These are phyloP conservation scores for Hermanozyma aechmeae DNA, from an alignment of 805 yeast genomes.

Conservation along the genomic window DNA sequence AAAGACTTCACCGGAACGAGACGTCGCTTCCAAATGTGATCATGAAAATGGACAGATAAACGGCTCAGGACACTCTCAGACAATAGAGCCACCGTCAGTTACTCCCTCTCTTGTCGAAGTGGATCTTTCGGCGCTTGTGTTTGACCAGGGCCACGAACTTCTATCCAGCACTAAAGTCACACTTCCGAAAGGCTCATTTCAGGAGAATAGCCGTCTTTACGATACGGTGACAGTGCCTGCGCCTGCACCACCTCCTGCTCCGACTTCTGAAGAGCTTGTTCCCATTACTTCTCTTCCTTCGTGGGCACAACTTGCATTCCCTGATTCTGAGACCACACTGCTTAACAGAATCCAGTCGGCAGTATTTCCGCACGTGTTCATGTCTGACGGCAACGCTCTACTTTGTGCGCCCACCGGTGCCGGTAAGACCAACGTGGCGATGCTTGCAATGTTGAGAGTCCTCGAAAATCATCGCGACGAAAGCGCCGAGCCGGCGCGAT, in stretches of 20 bases:
- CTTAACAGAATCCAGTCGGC: constrained; percentile 80
- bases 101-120: no score
- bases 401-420: constrained; percentile 99
- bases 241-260: constrained; percentile 37
- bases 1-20: constrained; percentile 2
- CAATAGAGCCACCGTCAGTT: constrained; percentile 4
- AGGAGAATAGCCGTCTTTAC: constrained; percentile 60
- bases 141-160: constrained; percentile 66
- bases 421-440: constrained; percentile 95
- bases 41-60: neutral
- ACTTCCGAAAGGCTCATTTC: constrained; percentile 79
- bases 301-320: constrained; percentile 78
- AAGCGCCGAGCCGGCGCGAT: constrained; percentile 42
- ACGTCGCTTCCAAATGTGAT: constrained; percentile 4
- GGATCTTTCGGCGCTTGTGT: constrained; percentile 54
- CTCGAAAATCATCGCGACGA: constrained; percentile 42
- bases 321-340: constrained; percentile 50
- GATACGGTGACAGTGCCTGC: constrained; percentile 93
- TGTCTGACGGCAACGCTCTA: constrained; percentile 59
- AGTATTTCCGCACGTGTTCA: constrained; percentile 72
- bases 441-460: constrained; percentile 65
- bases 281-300: constrained; percentile 57
- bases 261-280: constrained; percentile 36
- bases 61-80: constrained; percentile 31
- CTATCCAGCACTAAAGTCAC: constrained; percentile 58